phyloP scores from a whole-genome alignment of 257 asterid species.

The Solanum rostratum region DNA sequence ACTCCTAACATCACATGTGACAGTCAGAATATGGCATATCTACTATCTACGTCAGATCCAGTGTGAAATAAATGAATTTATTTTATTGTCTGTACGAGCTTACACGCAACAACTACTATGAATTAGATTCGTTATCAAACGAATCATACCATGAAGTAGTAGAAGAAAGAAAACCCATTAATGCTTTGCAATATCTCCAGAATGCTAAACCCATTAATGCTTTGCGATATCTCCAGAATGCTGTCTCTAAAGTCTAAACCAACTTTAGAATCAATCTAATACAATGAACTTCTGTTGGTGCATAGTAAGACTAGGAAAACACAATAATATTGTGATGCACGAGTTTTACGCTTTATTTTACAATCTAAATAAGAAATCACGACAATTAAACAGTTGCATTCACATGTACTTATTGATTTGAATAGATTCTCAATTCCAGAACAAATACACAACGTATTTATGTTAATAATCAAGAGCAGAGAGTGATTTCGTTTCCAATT shows the following conservation, averaged over 20 bases:
- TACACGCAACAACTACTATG: background rate
- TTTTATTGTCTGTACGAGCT: no score
- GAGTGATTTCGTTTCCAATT: background rate
- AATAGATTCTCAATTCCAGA: background rate
- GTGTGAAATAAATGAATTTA: no score
- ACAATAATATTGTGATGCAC: background rate
- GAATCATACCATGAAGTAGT: background rate
- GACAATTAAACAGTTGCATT: background rate
- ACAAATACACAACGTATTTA: background rate
- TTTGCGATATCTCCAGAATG: background rate
- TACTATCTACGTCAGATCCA: no score
- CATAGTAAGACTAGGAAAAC: background rate
- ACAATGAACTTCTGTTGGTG: background rate
- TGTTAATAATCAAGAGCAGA: background rate
- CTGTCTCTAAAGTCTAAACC: background rate
- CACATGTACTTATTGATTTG: background rate
- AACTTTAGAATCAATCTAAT: background rate
- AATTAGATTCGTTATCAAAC: background rate
- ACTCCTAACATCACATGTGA: no score
- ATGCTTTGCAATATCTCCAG: background rate
- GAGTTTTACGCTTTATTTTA: background rate
- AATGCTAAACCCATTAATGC: background rate
- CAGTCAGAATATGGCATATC: no score
- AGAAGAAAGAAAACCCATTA: background rate
- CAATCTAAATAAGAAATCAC: background rate